Base-by-base conservation (phyloP, 257 asterid genomes). In the Ligustrum vulgare region DNA sequence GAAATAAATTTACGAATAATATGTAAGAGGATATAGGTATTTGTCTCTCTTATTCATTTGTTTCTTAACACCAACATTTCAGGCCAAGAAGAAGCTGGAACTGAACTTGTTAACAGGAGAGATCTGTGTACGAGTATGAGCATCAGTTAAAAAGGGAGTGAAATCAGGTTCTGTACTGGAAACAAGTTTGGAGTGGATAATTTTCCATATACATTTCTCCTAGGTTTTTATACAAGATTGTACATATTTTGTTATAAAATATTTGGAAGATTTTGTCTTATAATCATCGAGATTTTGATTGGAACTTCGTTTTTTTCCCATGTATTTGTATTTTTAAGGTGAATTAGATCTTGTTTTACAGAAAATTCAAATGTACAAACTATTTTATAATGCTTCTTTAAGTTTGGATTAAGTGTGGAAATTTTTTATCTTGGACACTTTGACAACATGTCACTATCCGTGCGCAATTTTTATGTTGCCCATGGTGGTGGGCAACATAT, bases 21-120 rank as follows among this genome's bases (percentile, higher is more conserved):
- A 54, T 54, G 63, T 0, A 54, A 60, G 84, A 39, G 32, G 69
- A 63, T 12, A 39, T 49, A 43, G 51, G 80, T 77, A 81, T 80
- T 75, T 78, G 84, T 56, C 75, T 74, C 51, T 86, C 81, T 81
- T 74, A 72, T 70, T 71, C 78, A 12, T 77, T 84, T 75, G 72
- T 86, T 81, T 81, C 77, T 25, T 60, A 3, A 74, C 84, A 62
- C 87, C 23, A 81, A 85, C 80, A 74, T 93, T 91, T 88, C 95
- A 91, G 97, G 97, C 91, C 90, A 70, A 87, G 91, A 81, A 92
- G 95, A 82, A 91, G 95, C 95, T 87, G 97, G 97, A 92, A 86
- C 80, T 86, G 92, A 86, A 79, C 71, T 54, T 75, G 85, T 87
- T 76, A 69, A 81, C 80, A 43, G 77, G 73, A 71, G 67, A 60